These are phyloP conservation scores for Collariella sp. DNA, from an alignment of 495 filamentous ascomycete genomes.

Conservation along the genomic window DNA sequence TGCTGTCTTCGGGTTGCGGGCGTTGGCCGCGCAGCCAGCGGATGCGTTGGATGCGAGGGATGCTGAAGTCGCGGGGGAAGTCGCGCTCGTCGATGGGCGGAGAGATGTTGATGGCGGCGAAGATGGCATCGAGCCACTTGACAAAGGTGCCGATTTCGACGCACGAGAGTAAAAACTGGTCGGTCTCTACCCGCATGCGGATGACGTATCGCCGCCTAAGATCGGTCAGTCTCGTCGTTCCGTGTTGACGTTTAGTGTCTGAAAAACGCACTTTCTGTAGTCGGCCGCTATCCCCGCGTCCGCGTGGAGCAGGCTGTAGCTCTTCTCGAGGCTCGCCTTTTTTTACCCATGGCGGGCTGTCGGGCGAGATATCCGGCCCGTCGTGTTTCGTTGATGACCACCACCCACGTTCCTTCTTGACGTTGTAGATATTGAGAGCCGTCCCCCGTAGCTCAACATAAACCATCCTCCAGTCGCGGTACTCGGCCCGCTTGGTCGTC, in stretches of 20 bases:
- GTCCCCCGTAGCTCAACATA: conserved; percentile 54
- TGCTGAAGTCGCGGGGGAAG: conserved; percentile 48
- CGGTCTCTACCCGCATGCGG: conserved; percentile 52
- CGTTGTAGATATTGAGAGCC: conserved; percentile 47
- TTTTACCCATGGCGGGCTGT: conserved; percentile 37
- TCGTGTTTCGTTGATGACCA: conserved; percentile 26
- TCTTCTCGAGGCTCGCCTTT: conserved; percentile 40
- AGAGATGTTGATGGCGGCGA: conserved; percentile 56
- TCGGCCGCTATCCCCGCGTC: conserved; percentile 58
- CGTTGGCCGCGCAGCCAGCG: conserved; percentile 27
- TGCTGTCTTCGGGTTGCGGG: conserved; percentile 21
- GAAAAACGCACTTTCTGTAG: conserved; percentile 49
- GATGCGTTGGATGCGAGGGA: conserved; percentile 37
- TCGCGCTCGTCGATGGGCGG: conserved; percentile 53
- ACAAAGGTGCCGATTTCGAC: conserved; percentile 45
- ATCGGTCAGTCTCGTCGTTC: conserved; percentile 6
- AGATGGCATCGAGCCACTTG: conserved; percentile 52
- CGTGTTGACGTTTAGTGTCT: too few species aligned
- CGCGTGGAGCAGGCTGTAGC: conserved; percentile 55
- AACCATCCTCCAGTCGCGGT: conserved; percentile 47
- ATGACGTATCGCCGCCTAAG: conserved; percentile 48
- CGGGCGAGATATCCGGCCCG: conserved; percentile 29
- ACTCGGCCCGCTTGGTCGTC: conserved; percentile 44
- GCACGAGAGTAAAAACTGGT: conserved; percentile 55
- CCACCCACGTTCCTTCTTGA: conserved; percentile 38